phyloP scores from a whole-genome alignment of 2,329 filamentous ascomycete genomes.

The Nemania sp. region DNA sequence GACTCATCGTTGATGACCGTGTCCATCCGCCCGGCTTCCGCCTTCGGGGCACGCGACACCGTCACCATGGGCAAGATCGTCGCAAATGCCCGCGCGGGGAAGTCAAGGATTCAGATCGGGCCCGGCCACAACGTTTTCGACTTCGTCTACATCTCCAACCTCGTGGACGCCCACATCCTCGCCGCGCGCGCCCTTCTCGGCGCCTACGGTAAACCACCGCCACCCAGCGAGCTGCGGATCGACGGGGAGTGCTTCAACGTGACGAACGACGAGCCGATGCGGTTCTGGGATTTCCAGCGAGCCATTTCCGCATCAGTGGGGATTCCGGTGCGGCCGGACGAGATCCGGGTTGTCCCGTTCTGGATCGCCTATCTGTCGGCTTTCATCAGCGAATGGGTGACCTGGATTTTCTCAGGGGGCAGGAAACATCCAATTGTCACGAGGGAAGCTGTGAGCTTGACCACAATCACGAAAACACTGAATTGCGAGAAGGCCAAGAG shows the following conservation, averaged over 20 bases:
- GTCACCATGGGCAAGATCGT: conserved; percentile 28
- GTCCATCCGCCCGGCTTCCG: conserved; percentile 23
- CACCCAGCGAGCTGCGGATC: conserved; percentile 29
- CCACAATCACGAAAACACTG: conserved; percentile 27
- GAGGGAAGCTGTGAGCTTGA: conserved; percentile 25
- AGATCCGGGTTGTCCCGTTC: conserved; percentile 30
- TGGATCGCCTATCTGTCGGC: conserved; percentile 36
- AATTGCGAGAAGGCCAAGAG: conserved; percentile 29
- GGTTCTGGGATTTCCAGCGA: conserved; percentile 44
- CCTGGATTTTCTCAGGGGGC: conserved; percentile 26
- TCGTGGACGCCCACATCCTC: conserved; percentile 36
- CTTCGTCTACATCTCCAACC: conserved; percentile 38
- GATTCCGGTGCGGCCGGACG: conserved; percentile 26
- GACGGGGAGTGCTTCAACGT: conserved; percentile 44
- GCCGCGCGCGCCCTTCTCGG: conserved; percentile 36
- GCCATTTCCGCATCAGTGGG: conserved; percentile 35
- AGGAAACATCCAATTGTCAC: conserved; percentile 24
- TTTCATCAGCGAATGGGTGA: conserved; percentile 34
- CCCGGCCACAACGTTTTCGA: conserved; percentile 39
- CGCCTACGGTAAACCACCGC: conserved; percentile 30
- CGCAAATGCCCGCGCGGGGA: conserved; percentile 24
- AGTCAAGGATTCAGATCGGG: conserved; percentile 32
- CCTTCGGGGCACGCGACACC: conserved; percentile 29
- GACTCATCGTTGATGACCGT: conserved; percentile 27
- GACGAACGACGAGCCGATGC: conserved; percentile 40